A percentile compares a stretch with the other conserved stretches of the same genome.
Conservation (phyloP, 2,329 filamentous ascomycete species). For the Phialophora macrospora region DNA sequence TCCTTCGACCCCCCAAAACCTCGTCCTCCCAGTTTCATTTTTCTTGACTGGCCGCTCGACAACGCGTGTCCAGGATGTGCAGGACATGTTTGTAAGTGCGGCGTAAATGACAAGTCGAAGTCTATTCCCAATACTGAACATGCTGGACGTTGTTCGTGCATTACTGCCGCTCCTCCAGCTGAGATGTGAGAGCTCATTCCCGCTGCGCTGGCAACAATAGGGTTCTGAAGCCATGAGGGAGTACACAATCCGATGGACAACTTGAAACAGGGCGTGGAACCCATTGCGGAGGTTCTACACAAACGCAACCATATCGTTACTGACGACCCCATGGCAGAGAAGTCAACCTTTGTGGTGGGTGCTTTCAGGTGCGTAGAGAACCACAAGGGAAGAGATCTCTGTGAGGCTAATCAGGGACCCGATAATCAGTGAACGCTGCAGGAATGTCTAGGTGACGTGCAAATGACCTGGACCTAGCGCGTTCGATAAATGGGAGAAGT, state of each 20-base stretch:
- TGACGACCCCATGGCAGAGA: background rate
- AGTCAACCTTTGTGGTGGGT: background rate
- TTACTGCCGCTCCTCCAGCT: background rate
- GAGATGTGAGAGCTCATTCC: background rate
- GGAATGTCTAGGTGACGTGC: too few species aligned
- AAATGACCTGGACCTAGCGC: background rate
- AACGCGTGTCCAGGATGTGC: too few species aligned
- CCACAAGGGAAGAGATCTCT: too few species aligned
- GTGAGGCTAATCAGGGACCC: background rate
- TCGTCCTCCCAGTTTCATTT: too few species aligned
- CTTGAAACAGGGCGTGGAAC: background rate
- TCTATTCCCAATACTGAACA: background rate
- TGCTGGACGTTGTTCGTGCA: background rate
- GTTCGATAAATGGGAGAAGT: background rate
- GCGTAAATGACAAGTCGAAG: background rate
- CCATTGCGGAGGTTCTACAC: background rate
- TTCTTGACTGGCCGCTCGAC: too few species aligned
- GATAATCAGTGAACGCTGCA: background rate
- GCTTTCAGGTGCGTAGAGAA: background rate
- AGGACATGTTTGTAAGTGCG: background rate
- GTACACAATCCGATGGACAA: background rate
- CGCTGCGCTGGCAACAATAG: background rate
- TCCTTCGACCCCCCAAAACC: too few species aligned
- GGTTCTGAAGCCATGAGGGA: background rate
- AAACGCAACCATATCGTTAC: background rate